phyloP scores from a whole-genome alignment of 352 stramenopile species.

The Pythium insidiosum region DNA sequence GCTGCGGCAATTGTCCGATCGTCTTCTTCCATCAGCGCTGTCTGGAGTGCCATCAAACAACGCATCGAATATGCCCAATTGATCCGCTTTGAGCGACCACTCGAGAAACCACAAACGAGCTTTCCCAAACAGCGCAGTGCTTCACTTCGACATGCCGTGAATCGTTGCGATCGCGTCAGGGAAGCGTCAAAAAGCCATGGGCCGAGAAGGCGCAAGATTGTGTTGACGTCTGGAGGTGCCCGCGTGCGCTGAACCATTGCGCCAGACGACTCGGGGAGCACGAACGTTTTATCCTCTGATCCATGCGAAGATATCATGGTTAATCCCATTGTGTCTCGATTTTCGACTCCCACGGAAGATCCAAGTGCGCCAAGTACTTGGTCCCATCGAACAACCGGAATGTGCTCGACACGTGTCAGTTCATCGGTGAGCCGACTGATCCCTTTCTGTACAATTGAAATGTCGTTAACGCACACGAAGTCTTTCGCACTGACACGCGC shows the following conservation, averaged over 20 bases:
- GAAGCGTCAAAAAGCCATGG: constrained; percentile 84
- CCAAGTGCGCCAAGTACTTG: constrained; percentile 60
- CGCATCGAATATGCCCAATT: constrained; percentile 80
- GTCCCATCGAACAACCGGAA: constrained; percentile 65
- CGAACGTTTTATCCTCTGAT: too few species aligned
- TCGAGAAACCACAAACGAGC: constrained; percentile 56
- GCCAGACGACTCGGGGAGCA: constrained; percentile 15
- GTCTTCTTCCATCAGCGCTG: constrained; percentile 69
- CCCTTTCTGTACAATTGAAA: constrained; percentile 39
- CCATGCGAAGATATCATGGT: too few species aligned
- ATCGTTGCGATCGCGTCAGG: constrained; percentile 60
- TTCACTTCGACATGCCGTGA: constrained; percentile 64
- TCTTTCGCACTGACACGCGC: too few species aligned
- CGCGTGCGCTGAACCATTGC: constrained; percentile 20
- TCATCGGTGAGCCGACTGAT: constrained; percentile 72
- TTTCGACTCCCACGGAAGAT: constrained; percentile 24
- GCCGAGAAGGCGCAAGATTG: constrained; percentile 65
- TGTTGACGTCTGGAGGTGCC: constrained; percentile 80
- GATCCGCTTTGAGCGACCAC: constrained; percentile 69
- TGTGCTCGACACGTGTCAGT: constrained; percentile 57
- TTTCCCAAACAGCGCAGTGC: constrained; percentile 71
- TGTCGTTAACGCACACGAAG: neutral
- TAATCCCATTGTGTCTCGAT: constrained; percentile 8
- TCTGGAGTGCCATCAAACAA: constrained; percentile 77
- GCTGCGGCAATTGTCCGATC: constrained; percentile 71